Conservation (phyloP, 2,329 filamentous ascomycete genomes). For the Allantophomopsis cytisporea region DNA sequence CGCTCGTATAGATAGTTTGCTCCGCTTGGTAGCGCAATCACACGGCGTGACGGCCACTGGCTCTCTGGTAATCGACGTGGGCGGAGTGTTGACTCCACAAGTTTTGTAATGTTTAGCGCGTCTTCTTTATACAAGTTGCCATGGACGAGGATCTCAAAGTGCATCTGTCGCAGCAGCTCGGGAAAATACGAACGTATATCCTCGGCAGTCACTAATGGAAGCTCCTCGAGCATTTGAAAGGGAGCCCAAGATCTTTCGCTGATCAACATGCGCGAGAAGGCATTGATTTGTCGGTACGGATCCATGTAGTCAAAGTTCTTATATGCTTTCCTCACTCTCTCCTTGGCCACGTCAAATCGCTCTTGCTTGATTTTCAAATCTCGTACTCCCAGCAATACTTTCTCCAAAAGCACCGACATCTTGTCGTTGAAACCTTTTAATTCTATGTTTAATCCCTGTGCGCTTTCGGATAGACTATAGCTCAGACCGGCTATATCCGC, state of each 20-base stretch:
- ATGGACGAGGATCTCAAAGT: constrained; percentile 50
- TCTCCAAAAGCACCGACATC: constrained; percentile 51
- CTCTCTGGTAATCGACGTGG: constrained; percentile 11
- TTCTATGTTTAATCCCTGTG: not conserved
- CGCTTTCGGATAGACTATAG: not conserved
- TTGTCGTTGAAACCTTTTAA: constrained; percentile 48
- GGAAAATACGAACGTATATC: constrained; percentile 47
- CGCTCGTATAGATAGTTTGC: constrained; percentile 47
- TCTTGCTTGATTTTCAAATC: constrained; percentile 46
- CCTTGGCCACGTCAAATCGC: constrained; percentile 51
- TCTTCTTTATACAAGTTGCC: constrained; percentile 62
- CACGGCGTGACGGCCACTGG: constrained; percentile 33
- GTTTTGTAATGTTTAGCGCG: constrained; percentile 45
- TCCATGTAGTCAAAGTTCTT: constrained; percentile 50
- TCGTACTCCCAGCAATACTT: constrained; percentile 46
- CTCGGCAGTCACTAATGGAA: constrained; percentile 40
- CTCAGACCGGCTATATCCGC: constrained; percentile 37
- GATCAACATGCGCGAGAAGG: constrained; percentile 43
- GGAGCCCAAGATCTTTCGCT: constrained; percentile 44
- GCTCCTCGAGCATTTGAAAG: constrained; percentile 43
- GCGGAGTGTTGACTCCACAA: constrained; percentile 42
- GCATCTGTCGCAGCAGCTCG: constrained; percentile 44
- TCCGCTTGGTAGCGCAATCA: constrained; percentile 42
- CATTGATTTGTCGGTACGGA: constrained; percentile 50
- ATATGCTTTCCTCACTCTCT: constrained; percentile 40